These are phyloP conservation scores for Globisporangium perplexum DNA, from an alignment of 352 stramenopile genomes.

Conservation along the genomic window DNA sequence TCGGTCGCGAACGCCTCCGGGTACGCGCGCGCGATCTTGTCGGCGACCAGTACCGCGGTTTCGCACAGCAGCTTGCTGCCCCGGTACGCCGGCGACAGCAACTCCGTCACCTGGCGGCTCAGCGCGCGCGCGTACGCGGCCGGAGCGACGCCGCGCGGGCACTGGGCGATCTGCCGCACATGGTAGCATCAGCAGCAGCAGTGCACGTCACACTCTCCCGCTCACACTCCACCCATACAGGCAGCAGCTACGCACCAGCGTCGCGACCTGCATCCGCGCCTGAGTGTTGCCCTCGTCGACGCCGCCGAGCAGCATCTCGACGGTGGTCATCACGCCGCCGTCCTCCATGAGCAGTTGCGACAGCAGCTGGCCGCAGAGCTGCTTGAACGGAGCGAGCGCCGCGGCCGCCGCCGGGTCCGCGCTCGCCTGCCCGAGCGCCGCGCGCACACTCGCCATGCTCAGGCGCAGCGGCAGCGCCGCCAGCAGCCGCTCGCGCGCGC, in stretches of 20 bases:
- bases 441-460: constrained; percentile 70
- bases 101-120: constrained; percentile 40
- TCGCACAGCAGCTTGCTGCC: constrained; percentile 71
- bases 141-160: constrained; percentile 33
- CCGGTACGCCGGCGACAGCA: constrained; percentile 43
- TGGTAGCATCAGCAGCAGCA: too few relatives aligned
- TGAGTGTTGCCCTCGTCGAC: constrained; percentile 85
- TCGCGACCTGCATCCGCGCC: constrained; percentile 75
- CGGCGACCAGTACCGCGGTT: constrained; percentile 56
- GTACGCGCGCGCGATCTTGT: constrained; percentile 45
- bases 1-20: constrained; percentile 36
- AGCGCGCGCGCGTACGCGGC: constrained; percentile 41
- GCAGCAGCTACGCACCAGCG: constrained; percentile 23
- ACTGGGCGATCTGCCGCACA: constrained; percentile 58
- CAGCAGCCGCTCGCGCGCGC: constrained; percentile 36
- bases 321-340: constrained; percentile 69
- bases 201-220: too few relatives aligned
- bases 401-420: constrained; percentile 6
- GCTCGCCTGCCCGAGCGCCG: constrained; percentile 44
- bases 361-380: constrained; percentile 49
- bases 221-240: background rate
- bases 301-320: constrained; percentile 71
- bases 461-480: constrained; percentile 53
- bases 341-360: constrained; percentile 59
- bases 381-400: constrained; percentile 52